Base-by-base conservation (phyloP, 257 asterid species). In the Plantago elongata region DNA sequence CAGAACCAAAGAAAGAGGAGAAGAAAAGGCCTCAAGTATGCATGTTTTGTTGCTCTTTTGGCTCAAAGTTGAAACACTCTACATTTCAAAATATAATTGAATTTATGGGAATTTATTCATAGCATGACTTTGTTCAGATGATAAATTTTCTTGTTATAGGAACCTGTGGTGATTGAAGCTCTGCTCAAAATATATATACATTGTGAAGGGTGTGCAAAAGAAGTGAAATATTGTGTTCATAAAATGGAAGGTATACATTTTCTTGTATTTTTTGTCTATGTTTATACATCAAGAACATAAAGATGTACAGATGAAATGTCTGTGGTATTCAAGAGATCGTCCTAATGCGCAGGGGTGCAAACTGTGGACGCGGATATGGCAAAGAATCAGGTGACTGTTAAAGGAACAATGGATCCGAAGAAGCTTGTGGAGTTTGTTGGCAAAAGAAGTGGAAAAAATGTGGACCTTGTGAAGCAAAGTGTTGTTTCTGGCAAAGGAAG, bases 201-300 rank as follows among this genome's bases (percentile, higher is more conserved):
- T 50, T 90, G 97, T 68, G 85, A 77, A 67, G 75, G 90, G 0
- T 90, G 97, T 72, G 86, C 77, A 3, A 83, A 76, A 60, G 90
- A 84, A 49, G 85, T 83, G 63, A 81, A 84, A 73, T 61, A 57
- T 7, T 72, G 81, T 29, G 72, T 90, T 58, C 87, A 68, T 54
- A 72, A 84, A 38, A 76, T 90, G 85, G 73, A 77, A 74, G 97
- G 97, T 83, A 58, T 27, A 8, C n/a, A 10, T 7, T 22, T 34
- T 4, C 8, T 4, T 4, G 12, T 11, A 9, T 18, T 27, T 44
- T 49, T 9, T 30, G 40, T 34, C 7, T 34, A 4, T 34, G 40
- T 34, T 34, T 34, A 34, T 34, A 34, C 8, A 34, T 34, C 7
- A 34, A 34, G 40, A 34, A 22, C 13, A 22, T n/a, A 37, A 12